Base-by-base conservation (phyloP, 345 rosid genomes). In the Populus davidiana region DNA sequence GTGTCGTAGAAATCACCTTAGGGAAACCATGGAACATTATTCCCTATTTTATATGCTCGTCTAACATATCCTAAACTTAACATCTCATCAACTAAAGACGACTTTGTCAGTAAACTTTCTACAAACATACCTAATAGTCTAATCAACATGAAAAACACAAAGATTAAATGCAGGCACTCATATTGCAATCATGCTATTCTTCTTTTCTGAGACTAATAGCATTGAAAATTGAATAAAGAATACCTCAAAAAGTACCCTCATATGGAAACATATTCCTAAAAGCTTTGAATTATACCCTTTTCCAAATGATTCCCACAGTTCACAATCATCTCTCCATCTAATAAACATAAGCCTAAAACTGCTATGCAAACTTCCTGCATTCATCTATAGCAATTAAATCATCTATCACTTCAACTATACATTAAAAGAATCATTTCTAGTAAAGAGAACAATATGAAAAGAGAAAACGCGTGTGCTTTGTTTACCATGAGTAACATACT, bases 401-500 rank as follows among this genome's bases (percentile, higher is more conserved):
- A 8, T 33, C 9, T 13, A 29, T 35, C 5, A 41, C 13, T 29
- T 64, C 52, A 76, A 23, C 38, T 41, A 38, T 61, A 27, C 6
- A 39, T 21, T 39, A 27, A 59, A 21, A 16, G 62, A 31, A 25
- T 70, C 38, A 2, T n/a, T 20, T 29, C 6, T 18, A 43, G 29
- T 12, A 67, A 77, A 16, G 16, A n/a, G n/a, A n/a, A n/a, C 36
- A 31, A 64, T 8, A 14, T 38, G 38, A 67, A 73, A 77, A 78
- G 75, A 81, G 78, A 44, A 79, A 85, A 77, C 29, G 38, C 81
- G 80, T 83, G 81, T 86, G 74, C 68, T 80, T 90, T 82, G 79
- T 86, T 91, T 92, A 92, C 98, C 97, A 80, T 90, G 89, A 81
- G 84, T 85, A 75, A 84, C 91, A 89, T 87, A 91, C 91, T 95